Evolutionary conservation across 768 basidiomycete genomes (phyloP).

Genomic region (Ramaria rubella): DNA sequence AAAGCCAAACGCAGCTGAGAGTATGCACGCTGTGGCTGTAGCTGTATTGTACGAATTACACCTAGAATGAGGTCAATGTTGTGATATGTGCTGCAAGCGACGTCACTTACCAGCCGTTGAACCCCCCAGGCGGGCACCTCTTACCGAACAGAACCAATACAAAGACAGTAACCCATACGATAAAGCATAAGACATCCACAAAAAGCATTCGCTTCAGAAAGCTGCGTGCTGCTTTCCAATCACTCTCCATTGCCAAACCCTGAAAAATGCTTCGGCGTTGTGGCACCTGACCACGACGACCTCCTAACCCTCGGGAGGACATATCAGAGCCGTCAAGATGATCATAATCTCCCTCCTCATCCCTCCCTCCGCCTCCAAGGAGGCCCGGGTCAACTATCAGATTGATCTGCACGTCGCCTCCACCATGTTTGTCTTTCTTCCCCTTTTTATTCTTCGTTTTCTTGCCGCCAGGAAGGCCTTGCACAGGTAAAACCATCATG

Average conservation of each 20-base stretch:
- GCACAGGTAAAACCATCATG: slow-evolving; percentile 60
- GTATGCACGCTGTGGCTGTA: slow-evolving; percentile 52
- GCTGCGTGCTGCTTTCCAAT: slow-evolving; percentile 51
- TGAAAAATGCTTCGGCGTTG: slow-evolving; percentile 46
- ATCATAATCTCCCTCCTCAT: slow-evolving; percentile 35
- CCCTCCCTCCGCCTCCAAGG: slow-evolving; percentile 37
- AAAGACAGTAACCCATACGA: slow-evolving; percentile 55
- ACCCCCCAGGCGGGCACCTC: slow-evolving; percentile 56
- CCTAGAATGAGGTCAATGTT: slow-evolving; percentile 36
- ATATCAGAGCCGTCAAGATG: slow-evolving; percentile 29
- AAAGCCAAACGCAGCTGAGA: slow-evolving; percentile 48
- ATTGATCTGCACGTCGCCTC: slow-evolving; percentile 60
- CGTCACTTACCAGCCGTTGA: slow-evolving; percentile 53
- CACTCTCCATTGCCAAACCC: slow-evolving; percentile 56
- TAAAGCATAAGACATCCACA: slow-evolving; percentile 40
- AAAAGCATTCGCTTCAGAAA: slow-evolving; percentile 46
- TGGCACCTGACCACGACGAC: slow-evolving; percentile 30
- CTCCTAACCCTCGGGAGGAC: slow-evolving; percentile 24
- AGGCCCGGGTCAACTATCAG: slow-evolving; percentile 63
- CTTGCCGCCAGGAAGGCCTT: slow-evolving; percentile 37
- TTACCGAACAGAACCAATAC: slow-evolving; percentile 55
- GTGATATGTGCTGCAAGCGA: neutral
- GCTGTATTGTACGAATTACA: slow-evolving; percentile 68
- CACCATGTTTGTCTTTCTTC: slow-evolving; percentile 21
- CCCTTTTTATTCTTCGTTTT: slow-evolving; percentile 36